Percentiles rank a stretch among this genome's conserved stretches.
Evolutionary conservation across 2,329 filamentous ascomycete genomes (phyloP).

Genomic region (Daldinia sp.): DNA sequence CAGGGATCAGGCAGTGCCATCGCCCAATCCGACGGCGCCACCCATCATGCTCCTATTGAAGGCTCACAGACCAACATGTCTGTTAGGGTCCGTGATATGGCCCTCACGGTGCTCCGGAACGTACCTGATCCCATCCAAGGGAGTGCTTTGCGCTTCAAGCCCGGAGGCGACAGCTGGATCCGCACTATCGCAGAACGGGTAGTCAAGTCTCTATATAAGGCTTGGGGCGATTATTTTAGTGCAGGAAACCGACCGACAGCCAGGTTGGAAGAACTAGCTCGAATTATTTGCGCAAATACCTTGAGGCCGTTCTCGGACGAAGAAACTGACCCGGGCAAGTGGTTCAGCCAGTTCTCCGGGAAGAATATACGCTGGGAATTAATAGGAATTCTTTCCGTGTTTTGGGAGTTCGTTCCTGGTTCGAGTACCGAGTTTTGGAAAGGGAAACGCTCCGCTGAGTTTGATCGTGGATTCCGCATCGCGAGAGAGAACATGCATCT

Average conservation of each 20-base stretch:
- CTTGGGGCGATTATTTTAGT: constrained; percentile 45
- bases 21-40: neutral
- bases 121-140: constrained; percentile 45
- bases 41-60: constrained; percentile 4
- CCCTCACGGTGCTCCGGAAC: constrained; percentile 49
- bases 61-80: constrained; percentile 24
- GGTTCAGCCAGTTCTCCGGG: constrained; percentile 52
- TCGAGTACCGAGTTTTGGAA: neutral
- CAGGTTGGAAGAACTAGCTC: constrained; percentile 50
- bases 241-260: constrained; percentile 30
- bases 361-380: constrained; percentile 54
- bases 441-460: constrained; percentile 18
- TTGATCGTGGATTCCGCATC: constrained; percentile 18
- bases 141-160: neutral
- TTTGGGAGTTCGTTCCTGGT: constrained; percentile 36
- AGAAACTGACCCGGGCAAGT: constrained; percentile 47
- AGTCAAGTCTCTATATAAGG: constrained; percentile 45
- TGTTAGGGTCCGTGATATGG: constrained; percentile 48
- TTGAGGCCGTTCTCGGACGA: constrained; percentile 48
- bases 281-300: constrained; percentile 51
- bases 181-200: constrained; percentile 43
- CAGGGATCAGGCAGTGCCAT: constrained; percentile 35
- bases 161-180: constrained; percentile 43
- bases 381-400: constrained; percentile 50
- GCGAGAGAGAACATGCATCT: constrained; percentile 38